Evolutionary conservation across 2,329 filamentous ascomycete species (phyloP), one percentile per base, ranked within the genome.

Genomic region (Trichoderma gracile): DNA sequence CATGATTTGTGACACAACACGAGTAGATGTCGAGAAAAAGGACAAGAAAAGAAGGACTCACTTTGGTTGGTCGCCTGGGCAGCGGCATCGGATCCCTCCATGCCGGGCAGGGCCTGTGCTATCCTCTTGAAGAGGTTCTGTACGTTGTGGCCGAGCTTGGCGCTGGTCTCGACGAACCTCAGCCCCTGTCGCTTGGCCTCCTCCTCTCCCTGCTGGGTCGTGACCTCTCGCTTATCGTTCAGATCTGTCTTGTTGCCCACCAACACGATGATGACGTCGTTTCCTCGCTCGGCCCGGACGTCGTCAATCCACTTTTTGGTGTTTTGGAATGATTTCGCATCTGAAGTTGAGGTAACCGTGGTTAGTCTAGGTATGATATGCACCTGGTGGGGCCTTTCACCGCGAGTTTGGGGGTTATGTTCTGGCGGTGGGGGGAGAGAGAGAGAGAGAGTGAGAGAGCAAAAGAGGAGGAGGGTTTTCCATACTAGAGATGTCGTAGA

Each of bases 291-390:
- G 58, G 93, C 94, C 67, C 95, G 87, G 65, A 99, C 95, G 75
- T 99, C 95, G 76, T 99, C 95, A 70, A 99, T 96, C 95, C 96
- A 99, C 84, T 99, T 99, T 74, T 93, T 89, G 62, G 95, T 99
- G 80, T 99, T 97, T 77, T 97, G 91, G 82, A 99, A 99, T 25
- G 93, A 96, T 80, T 98, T 97, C 68, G 90, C 89, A 78, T 95
- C 88, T 91, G 71, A 40, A 19, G 10, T 9, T 5, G 33, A 5
- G 12, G 33, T 14, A 17, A 56, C 38, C 38, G 30, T 10, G 67
- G 59, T 73, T 68, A 73, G 71, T 52, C 63, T 30, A 27, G 19
- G n/a, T n/a, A n/a, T 21, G 2, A 53, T 40, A 38, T 33, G 59
- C 33, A 38, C n/a, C 45, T 62, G 59, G 59, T 62, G 59, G 59